Evolutionary conservation across 2,329 filamentous ascomycete genomes (phyloP).

Genomic region (Achaetomium macrosporum): DNA sequence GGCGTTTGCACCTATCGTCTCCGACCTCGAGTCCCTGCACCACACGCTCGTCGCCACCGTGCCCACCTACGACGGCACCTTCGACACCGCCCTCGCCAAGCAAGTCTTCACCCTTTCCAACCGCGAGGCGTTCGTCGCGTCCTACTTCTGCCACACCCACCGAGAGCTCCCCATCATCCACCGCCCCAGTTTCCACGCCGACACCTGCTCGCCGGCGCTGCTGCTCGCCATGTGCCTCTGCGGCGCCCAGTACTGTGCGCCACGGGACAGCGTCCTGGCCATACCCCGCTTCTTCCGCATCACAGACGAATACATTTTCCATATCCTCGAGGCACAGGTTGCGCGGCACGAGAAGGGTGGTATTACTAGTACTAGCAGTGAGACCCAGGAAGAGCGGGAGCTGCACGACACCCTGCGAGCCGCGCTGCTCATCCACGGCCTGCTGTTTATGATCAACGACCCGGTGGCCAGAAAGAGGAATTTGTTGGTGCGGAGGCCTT

Average conservation of each 20-base stretch:
- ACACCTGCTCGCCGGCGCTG: slow-evolving; percentile 2
- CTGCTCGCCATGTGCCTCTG: not conserved
- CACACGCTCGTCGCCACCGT: slow-evolving; percentile 9
- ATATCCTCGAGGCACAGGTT: not conserved
- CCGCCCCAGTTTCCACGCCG: slow-evolving; percentile 22
- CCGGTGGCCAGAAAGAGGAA: slow-evolving; percentile 14
- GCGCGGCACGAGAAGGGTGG: not conserved
- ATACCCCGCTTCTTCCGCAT: not conserved
- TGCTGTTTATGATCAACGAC: slow-evolving; percentile 22
- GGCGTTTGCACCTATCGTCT: slow-evolving; percentile 6
- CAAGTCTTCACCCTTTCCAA: slow-evolving; percentile 21
- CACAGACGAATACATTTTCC: slow-evolving; percentile 5
- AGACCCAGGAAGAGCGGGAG: not conserved
- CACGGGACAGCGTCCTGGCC: slow-evolving; percentile 4
- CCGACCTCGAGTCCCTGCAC: slow-evolving; percentile 16
- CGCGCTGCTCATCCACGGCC: slow-evolving; percentile 22
- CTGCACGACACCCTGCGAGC: slow-evolving; percentile 24
- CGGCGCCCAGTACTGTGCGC: slow-evolving; percentile 2
- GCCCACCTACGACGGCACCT: slow-evolving; percentile 15
- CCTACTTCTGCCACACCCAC: slow-evolving; percentile 27
- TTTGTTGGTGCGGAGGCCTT: slow-evolving; percentile 17
- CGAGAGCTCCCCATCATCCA: slow-evolving; percentile 27
- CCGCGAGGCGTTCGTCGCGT: slow-evolving; percentile 18
- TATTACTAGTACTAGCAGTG: not conserved
- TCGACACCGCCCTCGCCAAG: slow-evolving; percentile 14